phyloP scores from a whole-genome alignment of 1,284 basidiomycete genomes.

The Meripilus lineatus region DNA sequence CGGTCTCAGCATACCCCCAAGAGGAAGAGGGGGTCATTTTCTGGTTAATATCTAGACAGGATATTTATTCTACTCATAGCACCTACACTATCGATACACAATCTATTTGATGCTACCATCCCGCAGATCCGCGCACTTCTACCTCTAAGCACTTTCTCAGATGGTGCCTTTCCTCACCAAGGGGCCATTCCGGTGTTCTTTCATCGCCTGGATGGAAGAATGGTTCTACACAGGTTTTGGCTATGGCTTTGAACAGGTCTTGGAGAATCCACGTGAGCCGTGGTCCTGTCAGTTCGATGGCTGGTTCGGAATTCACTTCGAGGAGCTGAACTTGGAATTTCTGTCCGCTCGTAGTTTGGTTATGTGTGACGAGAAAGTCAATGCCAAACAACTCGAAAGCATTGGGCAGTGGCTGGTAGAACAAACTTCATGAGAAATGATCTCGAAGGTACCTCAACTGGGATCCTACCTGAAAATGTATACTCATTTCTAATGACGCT shows the following conservation, averaged over 20 bases:
- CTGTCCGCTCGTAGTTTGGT: constrained; percentile 14
- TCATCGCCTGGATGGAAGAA: constrained; percentile 37
- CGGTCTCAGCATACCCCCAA: too few relatives aligned
- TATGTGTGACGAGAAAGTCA: constrained; percentile 79
- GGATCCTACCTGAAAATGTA: constrained; percentile 78
- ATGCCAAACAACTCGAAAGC: constrained; percentile 95
- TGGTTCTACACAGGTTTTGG: constrained; percentile 64
- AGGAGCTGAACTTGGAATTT: constrained; percentile 71
- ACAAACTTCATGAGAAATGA: background rate
- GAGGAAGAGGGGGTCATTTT: too few relatives aligned
- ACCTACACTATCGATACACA: too few relatives aligned
- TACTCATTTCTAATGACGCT: constrained; percentile 77
- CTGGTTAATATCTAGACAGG: too few relatives aligned
- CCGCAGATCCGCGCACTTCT: constrained; percentile 24
- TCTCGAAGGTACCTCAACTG: background rate
- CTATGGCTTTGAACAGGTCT: constrained; percentile 75
- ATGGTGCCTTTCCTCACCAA: constrained; percentile 16
- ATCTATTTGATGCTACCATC: too few relatives aligned
- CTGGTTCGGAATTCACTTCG: constrained; percentile 94
- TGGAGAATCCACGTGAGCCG: constrained; percentile 76
- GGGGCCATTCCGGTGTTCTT: constrained; percentile 14
- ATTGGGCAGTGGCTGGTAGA: constrained; percentile 78
- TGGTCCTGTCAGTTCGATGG: constrained; percentile 91
- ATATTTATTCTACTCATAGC: too few relatives aligned
- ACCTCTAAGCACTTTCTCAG: constrained; percentile 26